phyloP scores from a whole-genome alignment of 805 yeast species.

The Crinitomyces ghanaensis region DNA sequence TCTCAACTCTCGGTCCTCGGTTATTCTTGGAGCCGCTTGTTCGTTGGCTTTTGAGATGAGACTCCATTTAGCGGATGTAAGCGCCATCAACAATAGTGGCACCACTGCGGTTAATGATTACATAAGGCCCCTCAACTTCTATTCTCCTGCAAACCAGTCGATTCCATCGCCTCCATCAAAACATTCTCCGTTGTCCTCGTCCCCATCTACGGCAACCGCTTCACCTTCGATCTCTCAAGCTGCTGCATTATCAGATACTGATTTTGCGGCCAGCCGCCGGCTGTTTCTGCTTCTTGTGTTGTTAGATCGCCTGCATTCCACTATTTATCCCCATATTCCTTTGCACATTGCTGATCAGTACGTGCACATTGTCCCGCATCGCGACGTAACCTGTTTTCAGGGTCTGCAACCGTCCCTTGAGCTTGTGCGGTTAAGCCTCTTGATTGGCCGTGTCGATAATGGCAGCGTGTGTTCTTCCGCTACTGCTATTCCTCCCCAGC shows the following conservation, averaged over 20 bases:
- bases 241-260: no score
- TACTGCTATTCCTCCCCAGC: neutral
- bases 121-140: no score
- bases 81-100: neutral
- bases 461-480: neutral
- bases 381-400: constrained; percentile 10
- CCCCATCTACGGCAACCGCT: no score
- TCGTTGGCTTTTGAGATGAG: constrained; percentile 17
- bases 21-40: constrained; percentile 29
- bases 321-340: constrained; percentile 16
- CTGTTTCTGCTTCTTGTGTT: constrained; percentile 19
- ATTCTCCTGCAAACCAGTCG: neutral
- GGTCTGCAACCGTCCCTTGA: constrained; percentile 9
- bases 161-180: neutral
- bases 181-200: no score
- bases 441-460: constrained; percentile 7
- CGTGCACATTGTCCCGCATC: constrained; percentile 14
- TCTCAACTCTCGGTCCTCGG: constrained; percentile 21
- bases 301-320: constrained; percentile 22
- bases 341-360: constrained; percentile 16
- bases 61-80: no score
- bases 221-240: no score
- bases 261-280: constrained; percentile 16
- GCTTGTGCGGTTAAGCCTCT: constrained; percentile 13
- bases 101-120: no score